Evolutionary conservation across 2,329 filamentous ascomycete species (phyloP).

Genomic region (Sporothrix humicola): DNA sequence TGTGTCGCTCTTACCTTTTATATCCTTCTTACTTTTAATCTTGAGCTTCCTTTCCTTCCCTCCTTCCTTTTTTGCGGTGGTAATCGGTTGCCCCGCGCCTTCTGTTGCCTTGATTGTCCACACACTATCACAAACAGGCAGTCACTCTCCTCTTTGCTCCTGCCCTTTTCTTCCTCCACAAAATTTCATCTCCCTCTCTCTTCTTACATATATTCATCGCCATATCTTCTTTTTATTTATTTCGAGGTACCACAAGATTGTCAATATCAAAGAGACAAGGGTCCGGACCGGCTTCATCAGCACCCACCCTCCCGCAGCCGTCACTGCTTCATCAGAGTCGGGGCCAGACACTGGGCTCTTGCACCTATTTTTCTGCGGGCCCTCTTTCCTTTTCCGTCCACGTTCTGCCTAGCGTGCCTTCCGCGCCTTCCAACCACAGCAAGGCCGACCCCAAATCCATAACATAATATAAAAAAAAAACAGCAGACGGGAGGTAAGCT

Average conservation of each 20-base stretch:
- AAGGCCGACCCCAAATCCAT: slow-evolving; percentile 9
- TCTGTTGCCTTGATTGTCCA: slow-evolving; percentile 19
- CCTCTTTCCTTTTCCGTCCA: slow-evolving; percentile 30
- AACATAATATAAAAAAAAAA: slow-evolving; percentile 20
- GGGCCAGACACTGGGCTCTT: slow-evolving; percentile 30
- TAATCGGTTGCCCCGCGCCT: slow-evolving; percentile 25
- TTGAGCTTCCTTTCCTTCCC: background rate
- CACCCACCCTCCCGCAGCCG: slow-evolving; percentile 19
- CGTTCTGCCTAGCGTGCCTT: slow-evolving; percentile 35
- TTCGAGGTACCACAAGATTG: background rate
- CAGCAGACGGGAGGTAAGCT: slow-evolving; percentile 37
- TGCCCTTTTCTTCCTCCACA: slow-evolving; percentile 4
- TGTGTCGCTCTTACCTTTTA: slow-evolving; percentile 28
- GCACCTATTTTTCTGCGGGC: slow-evolving; percentile 24
- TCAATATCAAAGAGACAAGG: slow-evolving; percentile 25
- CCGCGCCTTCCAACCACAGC: background rate
- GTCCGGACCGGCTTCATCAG: slow-evolving; percentile 21
- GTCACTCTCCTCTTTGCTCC: background rate
- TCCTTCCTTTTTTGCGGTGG: background rate
- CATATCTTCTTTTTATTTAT: background rate
- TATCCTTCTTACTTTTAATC: background rate
- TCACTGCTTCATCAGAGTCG: slow-evolving; percentile 16
- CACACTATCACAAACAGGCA: background rate
- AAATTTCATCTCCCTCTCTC: background rate
- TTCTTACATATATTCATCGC: background rate